phyloP scores from a whole-genome alignment of 768 basidiomycete genomes.

The Suillus variegatus region DNA sequence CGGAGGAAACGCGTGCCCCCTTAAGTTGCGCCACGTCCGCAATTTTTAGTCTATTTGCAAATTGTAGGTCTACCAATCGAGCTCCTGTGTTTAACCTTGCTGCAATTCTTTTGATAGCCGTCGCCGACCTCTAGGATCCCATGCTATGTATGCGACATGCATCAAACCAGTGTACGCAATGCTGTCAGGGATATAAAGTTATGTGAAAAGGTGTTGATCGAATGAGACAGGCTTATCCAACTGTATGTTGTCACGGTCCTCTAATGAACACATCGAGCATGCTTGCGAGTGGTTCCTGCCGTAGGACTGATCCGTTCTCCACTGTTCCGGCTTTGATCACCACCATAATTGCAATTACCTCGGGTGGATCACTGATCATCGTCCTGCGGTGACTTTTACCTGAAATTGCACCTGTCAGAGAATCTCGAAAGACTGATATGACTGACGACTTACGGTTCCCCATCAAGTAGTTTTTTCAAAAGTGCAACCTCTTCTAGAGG shows the following conservation, averaged over 20 bases:
- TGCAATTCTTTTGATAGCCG: background rate
- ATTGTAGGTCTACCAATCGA: background rate
- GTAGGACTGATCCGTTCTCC: background rate
- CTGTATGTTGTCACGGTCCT: background rate
- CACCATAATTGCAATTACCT: background rate
- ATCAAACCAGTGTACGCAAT: too few relatives aligned
- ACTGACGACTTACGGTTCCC: background rate
- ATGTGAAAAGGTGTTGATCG: background rate
- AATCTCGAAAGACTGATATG: background rate
- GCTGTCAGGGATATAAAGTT: background rate
- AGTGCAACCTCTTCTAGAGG: constrained; percentile 54
- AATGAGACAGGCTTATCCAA: background rate
- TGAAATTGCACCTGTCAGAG: background rate
- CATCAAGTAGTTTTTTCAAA: constrained; percentile 42
- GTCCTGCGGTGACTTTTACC: background rate
- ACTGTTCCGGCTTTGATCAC: background rate
- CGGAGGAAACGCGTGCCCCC: background rate
- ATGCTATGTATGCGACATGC: background rate
- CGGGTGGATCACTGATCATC: background rate
- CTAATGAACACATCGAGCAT: background rate
- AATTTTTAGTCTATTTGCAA: background rate
- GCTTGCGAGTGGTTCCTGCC: background rate
- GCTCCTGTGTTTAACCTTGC: background rate
- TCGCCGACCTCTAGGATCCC: too few relatives aligned
- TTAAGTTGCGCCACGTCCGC: background rate